Conservation (phyloP, 129 eudicot species). For the Apium graveolens region DNA sequence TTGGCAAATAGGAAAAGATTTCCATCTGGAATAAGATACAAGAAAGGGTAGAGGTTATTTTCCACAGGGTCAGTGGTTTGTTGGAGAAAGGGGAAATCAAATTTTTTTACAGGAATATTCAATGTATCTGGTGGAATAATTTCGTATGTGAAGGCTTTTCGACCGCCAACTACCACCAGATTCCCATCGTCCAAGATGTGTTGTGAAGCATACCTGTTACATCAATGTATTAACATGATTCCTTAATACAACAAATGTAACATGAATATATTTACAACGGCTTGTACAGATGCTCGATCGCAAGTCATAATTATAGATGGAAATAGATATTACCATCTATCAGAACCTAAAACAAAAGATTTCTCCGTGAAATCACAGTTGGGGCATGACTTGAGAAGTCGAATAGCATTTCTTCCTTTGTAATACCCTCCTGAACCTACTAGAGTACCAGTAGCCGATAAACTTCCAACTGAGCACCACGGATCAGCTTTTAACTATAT, state of each 20-base stretch:
- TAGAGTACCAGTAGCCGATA: slow-evolving; percentile 49
- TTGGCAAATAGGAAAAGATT: slow-evolving; percentile 68
- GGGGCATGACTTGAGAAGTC: slow-evolving; percentile 25
- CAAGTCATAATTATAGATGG: not conserved
- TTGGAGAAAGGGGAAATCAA: slow-evolving; percentile 45
- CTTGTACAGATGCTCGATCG: no score
- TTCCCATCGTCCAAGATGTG: slow-evolving; percentile 50
- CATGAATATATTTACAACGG: not conserved
- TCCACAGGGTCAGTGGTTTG: slow-evolving; percentile 44
- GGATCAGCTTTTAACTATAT: not conserved
- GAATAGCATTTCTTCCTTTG: slow-evolving; percentile 33
- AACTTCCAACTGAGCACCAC: slow-evolving; percentile 37
- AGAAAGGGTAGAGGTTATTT: slow-evolving; percentile 68
- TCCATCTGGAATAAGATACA: slow-evolving; percentile 51
- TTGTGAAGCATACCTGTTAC: slow-evolving; percentile 51
- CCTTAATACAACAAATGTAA: not conserved
- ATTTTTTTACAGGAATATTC: slow-evolving; percentile 15
- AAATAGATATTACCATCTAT: slow-evolving; percentile 50
- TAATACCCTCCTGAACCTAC: slow-evolving; percentile 61
- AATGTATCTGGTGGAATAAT: slow-evolving; percentile 38
- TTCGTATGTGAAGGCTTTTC: slow-evolving; percentile 45
- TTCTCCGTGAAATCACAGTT: slow-evolving; percentile 48
- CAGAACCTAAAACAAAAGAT: slow-evolving; percentile 24
- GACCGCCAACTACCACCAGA: slow-evolving; percentile 59
- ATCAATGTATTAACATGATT: not conserved